These are phyloP conservation scores for Toxoplasma gondii DNA, from an alignment of 169 alveolate species.

Conservation along the genomic window DNA sequence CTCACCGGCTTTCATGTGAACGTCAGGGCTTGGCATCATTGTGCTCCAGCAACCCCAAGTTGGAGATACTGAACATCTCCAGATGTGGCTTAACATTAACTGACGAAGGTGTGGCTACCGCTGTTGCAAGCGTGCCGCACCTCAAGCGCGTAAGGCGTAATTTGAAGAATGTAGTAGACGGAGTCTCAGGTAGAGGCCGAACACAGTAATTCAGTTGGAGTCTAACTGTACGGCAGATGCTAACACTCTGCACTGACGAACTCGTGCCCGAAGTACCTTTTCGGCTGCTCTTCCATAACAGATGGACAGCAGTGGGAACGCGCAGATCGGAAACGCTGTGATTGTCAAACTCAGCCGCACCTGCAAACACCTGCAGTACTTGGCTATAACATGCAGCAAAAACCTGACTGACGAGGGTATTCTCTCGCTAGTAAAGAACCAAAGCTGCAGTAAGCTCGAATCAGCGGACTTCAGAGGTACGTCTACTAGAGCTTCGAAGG, in stretches of 20 bases:
- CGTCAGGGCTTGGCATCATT: slow-evolving; percentile 20
- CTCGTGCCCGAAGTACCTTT: background rate
- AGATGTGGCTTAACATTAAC: slow-evolving; percentile 3
- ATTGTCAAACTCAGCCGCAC: background rate
- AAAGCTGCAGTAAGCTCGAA: slow-evolving; percentile 6
- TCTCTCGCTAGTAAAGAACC: slow-evolving; percentile 20
- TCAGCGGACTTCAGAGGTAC: slow-evolving; percentile 32
- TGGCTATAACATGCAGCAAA: slow-evolving; percentile 9
- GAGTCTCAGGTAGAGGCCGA: background rate
- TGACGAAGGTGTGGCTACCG: slow-evolving; percentile 28
- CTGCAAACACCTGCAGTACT: background rate
- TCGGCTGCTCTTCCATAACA: background rate
- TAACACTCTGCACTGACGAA: too few species aligned
- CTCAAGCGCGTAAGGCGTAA: background rate
- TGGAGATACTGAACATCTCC: background rate
- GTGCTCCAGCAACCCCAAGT: background rate
- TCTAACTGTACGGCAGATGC: too few species aligned
- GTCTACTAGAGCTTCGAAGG: background rate
- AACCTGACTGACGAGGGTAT: slow-evolving; percentile 3
- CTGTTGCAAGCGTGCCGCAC: background rate
- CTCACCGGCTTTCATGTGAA: background rate
- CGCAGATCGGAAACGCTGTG: background rate
- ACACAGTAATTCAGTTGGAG: too few species aligned
- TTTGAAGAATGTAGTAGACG: background rate
- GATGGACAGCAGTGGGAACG: slow-evolving; percentile 41